Base-by-base conservation (phyloP, 768 basidiomycete genomes). In the Kwoniella sp. region DNA sequence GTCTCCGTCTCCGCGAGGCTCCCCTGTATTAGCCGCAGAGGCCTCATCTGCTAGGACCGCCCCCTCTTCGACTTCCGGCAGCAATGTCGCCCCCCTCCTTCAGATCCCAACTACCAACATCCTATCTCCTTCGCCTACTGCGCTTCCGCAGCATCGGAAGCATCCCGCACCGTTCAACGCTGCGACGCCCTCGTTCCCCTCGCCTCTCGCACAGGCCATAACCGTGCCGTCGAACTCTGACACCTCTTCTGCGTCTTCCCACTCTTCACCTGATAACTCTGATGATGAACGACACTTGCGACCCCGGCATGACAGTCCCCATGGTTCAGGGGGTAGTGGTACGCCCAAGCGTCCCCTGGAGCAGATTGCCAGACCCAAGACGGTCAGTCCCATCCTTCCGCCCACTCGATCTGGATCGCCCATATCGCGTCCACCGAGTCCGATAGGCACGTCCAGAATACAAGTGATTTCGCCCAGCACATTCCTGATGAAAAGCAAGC, bases 181-280 rank as follows among this genome's bases (percentile, higher is more conserved):
- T 6, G 64, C 67, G 4, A 66, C 64, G 1, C 67, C 67, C 8
- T 66, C 67, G 3, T 69, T 65, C 49, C 67, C 67, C 9, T 65
- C 64, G 7, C 68, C 68, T 5, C 47, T 70, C 7, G 68, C 68
- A 19, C 59, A 67, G 39, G 65, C 68, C 3, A 58, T 62, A 15
- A 70, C 63, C 15, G 68, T 70, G 1, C 68, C 68, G 1, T 42
- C 44, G 9, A 54, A 62, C 26, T 65, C 63, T 1, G 65, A 67
- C 32, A 59, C 49, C 5, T 68, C 66, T 11, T 68, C 66, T 2
- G 57, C 59, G 4, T 60, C 59, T 3, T 65, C 63, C 2, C 63
- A 65, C 26, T 68, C 63, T 2, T 52, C 56, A 9, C 40, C 46
- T 6, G 41, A 42, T 7, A 41, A 46, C 19, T 59, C 60, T 5